Base-by-base conservation (phyloP, 495 filamentous ascomycete genomes). In the Talaromyces wortmannii region DNA sequence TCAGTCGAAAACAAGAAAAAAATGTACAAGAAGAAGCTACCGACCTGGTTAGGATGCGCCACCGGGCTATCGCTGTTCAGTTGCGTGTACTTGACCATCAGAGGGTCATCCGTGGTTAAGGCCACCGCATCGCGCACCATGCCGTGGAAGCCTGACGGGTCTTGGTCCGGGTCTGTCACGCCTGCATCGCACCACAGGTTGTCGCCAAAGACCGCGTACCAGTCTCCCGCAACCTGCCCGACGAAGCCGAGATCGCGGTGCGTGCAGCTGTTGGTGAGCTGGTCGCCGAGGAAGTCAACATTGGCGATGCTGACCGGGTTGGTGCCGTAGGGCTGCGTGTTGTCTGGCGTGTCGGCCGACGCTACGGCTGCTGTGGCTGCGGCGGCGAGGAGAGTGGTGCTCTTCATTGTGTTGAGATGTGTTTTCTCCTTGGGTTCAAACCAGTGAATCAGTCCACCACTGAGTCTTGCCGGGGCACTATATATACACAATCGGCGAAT, bases 161-260 rank as follows among this genome's bases (percentile, higher is more conserved):
- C 63, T 2, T 52, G 13, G 2, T 48, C 42, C 11, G 59, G 52
- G 50, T 70, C 60, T 5, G 61, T 65, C 4, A 71, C 62, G 3
- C 63, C 65, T 0, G 63, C 44, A 1, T 58, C 59, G 51, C 68
- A 68, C 65, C 67, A 74, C 10, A 67, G 52, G 7, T 69, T 70
- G 53, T 74, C 71, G 11, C 65, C 71, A 17, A 56, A 74, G 11
- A 74, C 46, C 36, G 64, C 62, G 45, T 71, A 73, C 69, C 69
- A 73, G 50, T 63, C 61, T 3, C 69, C 63, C 1, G 57, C 55
- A 1, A 74, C 42, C n/a, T 61, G 45, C 11, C 69, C 71, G 0
- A 71, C 64, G 60, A 72, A 75, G 18, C 71, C 71, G n/a, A 73
- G 62, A 52, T 72, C 71, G 15, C 71, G 67, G 33, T 64, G 61